Evolutionary conservation across 495 filamentous ascomycete genomes (phyloP).

Genomic region (Podospora bellae-mahoneyi): DNA sequence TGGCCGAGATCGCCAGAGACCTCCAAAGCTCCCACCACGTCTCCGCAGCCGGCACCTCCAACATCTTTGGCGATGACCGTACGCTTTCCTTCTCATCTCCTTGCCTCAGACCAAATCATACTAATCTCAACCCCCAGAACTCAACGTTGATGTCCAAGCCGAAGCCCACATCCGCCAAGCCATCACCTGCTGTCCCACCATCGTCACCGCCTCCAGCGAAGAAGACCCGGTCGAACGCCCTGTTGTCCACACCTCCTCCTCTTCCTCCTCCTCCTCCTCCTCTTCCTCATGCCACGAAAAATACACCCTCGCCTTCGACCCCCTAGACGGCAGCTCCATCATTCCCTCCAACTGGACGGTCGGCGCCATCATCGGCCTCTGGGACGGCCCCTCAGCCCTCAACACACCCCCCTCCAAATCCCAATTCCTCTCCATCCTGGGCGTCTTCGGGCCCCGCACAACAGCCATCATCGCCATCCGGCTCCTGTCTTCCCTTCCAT

Average conservation of each 20-base stretch:
- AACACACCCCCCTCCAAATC: conserved; percentile 30
- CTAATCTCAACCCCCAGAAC: conserved; percentile 24
- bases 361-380: conserved; percentile 51
- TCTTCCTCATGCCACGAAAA: conserved; percentile 22
- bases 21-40: conserved; percentile 42
- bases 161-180: conserved; percentile 44
- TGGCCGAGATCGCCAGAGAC: conserved; percentile 35
- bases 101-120: background rate
- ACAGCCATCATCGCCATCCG: conserved; percentile 47
- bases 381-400: conserved; percentile 46
- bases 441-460: conserved; percentile 51
- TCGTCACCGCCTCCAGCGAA: conserved; percentile 49
- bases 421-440: conserved; percentile 48
- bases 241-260: conserved; percentile 10
- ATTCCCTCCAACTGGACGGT: conserved; percentile 54
- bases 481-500: conserved; percentile 31
- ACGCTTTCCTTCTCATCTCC: background rate
- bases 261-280: background rate
- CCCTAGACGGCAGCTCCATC: conserved; percentile 53
- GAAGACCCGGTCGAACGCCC: conserved; percentile 49
- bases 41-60: conserved; percentile 43
- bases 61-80: conserved; percentile 51
- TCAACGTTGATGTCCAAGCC: conserved; percentile 54
- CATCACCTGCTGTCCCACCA: conserved; percentile 39
- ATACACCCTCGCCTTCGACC: conserved; percentile 55